phyloP scores from a whole-genome alignment of 257 asterid genomes.

The Fraxinus pennsylvanica region DNA sequence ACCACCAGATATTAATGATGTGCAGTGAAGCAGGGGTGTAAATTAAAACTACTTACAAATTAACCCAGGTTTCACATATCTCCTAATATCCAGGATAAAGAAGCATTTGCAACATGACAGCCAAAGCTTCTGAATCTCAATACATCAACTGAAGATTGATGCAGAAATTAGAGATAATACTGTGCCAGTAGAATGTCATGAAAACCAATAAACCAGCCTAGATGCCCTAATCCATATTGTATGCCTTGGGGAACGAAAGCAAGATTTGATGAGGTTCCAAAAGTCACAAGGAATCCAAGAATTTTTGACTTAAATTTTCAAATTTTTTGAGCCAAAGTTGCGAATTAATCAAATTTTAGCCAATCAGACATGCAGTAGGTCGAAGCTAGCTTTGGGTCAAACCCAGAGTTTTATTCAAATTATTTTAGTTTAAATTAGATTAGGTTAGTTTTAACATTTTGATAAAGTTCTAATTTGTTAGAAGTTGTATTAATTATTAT shows the following conservation, averaged over 20 bases:
- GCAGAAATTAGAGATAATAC: background rate
- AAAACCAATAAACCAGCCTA: background rate
- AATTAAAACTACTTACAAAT: background rate
- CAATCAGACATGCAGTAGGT: background rate
- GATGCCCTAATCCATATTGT: too few relatives aligned
- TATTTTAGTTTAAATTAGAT: too few relatives aligned
- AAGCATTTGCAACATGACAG: background rate
- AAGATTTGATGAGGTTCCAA: background rate
- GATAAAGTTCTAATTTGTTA: too few relatives aligned
- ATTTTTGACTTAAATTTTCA: background rate
- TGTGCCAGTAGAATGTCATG: background rate
- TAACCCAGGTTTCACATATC: background rate
- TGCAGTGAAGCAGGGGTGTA: background rate
- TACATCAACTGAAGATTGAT: background rate
- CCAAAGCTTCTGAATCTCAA: background rate
- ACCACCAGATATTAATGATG: background rate
- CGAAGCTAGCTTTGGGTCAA: background rate
- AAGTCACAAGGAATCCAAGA: background rate
- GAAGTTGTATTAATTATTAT: too few relatives aligned
- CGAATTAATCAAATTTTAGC: background rate
- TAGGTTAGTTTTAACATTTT: too few relatives aligned
- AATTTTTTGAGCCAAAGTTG: background rate
- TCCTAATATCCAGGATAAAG: background rate
- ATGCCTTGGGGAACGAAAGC: background rate
- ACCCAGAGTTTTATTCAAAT: background rate